A percentile compares a stretch with the other conserved stretches of the same genome.
Evolutionary conservation across 805 yeast species (phyloP).

Genomic region (Ogataea methanolica): DNA sequence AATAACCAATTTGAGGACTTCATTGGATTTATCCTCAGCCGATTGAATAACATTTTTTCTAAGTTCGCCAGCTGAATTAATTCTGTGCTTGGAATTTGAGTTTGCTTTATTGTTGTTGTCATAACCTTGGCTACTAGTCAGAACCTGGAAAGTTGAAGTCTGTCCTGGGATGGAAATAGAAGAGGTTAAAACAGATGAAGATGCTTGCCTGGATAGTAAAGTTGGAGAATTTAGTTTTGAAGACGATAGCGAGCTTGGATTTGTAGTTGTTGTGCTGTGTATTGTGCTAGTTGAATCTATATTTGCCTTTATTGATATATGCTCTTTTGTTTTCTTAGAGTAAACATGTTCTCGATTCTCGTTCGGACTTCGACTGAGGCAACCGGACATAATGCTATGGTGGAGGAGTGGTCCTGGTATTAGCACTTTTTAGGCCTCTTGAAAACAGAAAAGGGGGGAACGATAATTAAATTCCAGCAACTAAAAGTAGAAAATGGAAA

Average conservation of each 20-base stretch:
- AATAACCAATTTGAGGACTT: slow-evolving; percentile 49
- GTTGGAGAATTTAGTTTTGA: slow-evolving; percentile 21
- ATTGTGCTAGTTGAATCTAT: not conserved
- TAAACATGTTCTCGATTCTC: not conserved
- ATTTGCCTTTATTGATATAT: too few species aligned
- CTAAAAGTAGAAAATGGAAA: too few species aligned
- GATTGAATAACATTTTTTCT: not conserved
- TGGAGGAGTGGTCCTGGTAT: too few species aligned
- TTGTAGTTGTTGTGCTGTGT: slow-evolving; percentile 8
- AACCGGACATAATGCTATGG: too few species aligned
- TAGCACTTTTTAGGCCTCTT: too few species aligned
- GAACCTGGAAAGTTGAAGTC: slow-evolving; percentile 16
- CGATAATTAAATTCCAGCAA: too few species aligned
- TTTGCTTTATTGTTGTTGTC: not conserved
- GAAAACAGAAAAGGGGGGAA: too few species aligned
- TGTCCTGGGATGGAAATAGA: slow-evolving; percentile 26
- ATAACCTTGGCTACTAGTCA: not conserved
- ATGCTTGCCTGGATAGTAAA: slow-evolving; percentile 17
- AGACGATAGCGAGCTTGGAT: slow-evolving; percentile 17
- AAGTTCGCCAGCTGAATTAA: too few species aligned
- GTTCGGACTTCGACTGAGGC: not conserved
- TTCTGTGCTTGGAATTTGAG: not conserved
- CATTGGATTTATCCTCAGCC: slow-evolving; percentile 14
- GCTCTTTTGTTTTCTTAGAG: not conserved
- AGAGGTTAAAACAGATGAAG: slow-evolving; percentile 21